Percentiles rank a stretch among this genome's conserved stretches.
These are phyloP conservation scores for Gloeostereum incarnatum DNA, from an alignment of 768 basidiomycete genomes.

Conservation along the genomic window DNA sequence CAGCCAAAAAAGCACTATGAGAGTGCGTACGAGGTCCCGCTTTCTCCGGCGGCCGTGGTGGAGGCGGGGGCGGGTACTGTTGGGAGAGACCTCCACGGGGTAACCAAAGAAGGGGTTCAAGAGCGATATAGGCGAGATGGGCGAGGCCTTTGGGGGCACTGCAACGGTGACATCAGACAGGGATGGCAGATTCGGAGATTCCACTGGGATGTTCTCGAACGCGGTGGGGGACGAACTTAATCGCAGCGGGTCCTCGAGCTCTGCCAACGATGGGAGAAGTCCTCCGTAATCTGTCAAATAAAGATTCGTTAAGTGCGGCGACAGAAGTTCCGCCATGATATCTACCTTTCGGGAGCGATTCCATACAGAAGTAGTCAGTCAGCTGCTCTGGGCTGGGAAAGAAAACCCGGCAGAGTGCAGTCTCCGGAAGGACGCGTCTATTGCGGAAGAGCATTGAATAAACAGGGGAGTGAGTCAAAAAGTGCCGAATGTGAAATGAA, in stretches of 20 bases:
- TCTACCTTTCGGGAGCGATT: conserved; percentile 50
- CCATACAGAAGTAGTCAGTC: conserved; percentile 40
- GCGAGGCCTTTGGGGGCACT: conserved; percentile 14
- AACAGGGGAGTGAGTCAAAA: background rate
- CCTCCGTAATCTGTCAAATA: conserved; percentile 58
- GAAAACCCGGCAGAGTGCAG: conserved; percentile 53
- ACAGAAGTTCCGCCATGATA: conserved; percentile 8
- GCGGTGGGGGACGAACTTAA: conserved; percentile 3
- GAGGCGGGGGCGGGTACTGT: conserved; percentile 29
- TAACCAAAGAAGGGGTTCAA: conserved; percentile 75
- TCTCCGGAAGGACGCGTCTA: conserved; percentile 54
- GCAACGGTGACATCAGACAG: no score
- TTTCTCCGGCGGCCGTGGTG: conserved; percentile 59
- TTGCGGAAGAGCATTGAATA: conserved; percentile 6
- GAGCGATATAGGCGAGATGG: conserved; percentile 46
- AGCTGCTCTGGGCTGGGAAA: conserved; percentile 54
- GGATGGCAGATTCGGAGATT: no score
- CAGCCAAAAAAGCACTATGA: conserved; percentile 55
- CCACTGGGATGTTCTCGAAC: no score
- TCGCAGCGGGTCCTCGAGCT: conserved; percentile 41
- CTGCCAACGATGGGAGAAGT: conserved; percentile 37
- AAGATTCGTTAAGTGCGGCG: conserved; percentile 11
- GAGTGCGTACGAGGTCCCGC: conserved; percentile 56
- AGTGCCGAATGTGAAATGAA: background rate
- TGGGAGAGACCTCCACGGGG: conserved; percentile 29